Percentiles rank a stretch among this genome's conserved stretches.
Evolutionary conservation across 1,139 yeast species (phyloP).

Genomic region (Protomyces lactucae-debilis): DNA sequence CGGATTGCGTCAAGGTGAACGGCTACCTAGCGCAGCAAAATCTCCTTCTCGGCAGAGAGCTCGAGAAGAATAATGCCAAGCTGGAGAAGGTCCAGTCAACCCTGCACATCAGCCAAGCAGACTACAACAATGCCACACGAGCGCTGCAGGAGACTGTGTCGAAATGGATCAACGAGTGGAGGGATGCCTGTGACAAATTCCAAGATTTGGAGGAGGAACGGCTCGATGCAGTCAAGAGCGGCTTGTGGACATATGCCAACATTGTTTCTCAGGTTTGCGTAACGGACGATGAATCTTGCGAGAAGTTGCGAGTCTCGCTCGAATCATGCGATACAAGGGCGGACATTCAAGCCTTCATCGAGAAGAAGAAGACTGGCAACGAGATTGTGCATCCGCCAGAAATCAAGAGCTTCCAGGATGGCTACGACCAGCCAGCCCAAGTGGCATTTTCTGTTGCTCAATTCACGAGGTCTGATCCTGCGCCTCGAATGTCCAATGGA

Average conservation of each 20-base stretch:
- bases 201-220: slow-evolving; percentile 77
- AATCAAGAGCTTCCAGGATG: slow-evolving; percentile 43
- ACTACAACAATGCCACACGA: slow-evolving; percentile 57
- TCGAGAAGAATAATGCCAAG: slow-evolving; percentile 61
- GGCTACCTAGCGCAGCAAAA: slow-evolving; percentile 60
- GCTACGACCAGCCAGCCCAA: not conserved
- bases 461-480: not conserved
- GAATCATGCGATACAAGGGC: slow-evolving; percentile 62
- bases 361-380: slow-evolving; percentile 61
- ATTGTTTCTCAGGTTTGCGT: slow-evolving; percentile 72
- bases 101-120: slow-evolving; percentile 45
- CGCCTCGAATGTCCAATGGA: not conserved
- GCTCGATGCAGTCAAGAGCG: slow-evolving; percentile 66
- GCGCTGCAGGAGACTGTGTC: slow-evolving; percentile 64
- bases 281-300: slow-evolving; percentile 70
- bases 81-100: slow-evolving; percentile 52
- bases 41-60: slow-evolving; percentile 73
- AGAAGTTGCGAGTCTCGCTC: slow-evolving; percentile 59
- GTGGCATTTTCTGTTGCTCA: not conserved
- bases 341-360: slow-evolving; percentile 57
- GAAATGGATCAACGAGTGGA: slow-evolving; percentile 78
- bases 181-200: slow-evolving; percentile 55
- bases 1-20: slow-evolving; percentile 56
- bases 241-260: slow-evolving; percentile 79
- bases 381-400: slow-evolving; percentile 56